Evolutionary conservation across 768 basidiomycete genomes (phyloP), one percentile per base, ranked within the genome.

Genomic region (Suillus placidus): DNA sequence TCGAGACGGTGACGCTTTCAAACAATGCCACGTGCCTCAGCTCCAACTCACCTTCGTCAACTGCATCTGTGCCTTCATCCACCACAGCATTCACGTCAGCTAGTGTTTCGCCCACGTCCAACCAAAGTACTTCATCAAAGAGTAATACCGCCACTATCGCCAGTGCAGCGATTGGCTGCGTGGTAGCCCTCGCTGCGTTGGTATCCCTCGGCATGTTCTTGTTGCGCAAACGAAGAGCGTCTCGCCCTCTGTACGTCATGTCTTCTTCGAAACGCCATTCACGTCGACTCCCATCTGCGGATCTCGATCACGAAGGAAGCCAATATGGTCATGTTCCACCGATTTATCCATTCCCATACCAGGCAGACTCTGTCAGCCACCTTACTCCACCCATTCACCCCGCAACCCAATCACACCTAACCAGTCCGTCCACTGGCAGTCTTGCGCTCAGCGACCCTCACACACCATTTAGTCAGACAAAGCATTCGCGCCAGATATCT

Each of bases 181-280:
- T 89, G 37, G 67, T 87, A 42, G 86, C 86, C 64, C 70, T 88
- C 26, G 83, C 85, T n/a, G 81, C 81, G 18, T 71, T 83, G 30
- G 76, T 85, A 35, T 82, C 83, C 4, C 75, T 90, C 20, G 83
- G 79, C 9, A 71, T 86, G 10, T 88, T 85, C 72, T 86, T 80
- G 77, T 68, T 88, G 18, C 78, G 71, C 54, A 74, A 74, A 34
- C 69, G 73, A 55, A 74, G 70, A 62, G 70, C 63, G 30, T 57
- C 64, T 4, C 67, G 64, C 40, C 66, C 68, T 42, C 64, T 76
- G 70, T 73, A 83, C 69, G 78, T 69, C 64, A 64, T 73, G 32
- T 71, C 70, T 56, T 67, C 70, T 20, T 49, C 66, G 55, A 67
- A 74, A 54, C 71, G 76, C 18, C 69, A 73, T 32, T 73, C 78